Evolutionary conservation across 768 basidiomycete species (phyloP).

Genomic region (Xerocomellus amylosporus): DNA sequence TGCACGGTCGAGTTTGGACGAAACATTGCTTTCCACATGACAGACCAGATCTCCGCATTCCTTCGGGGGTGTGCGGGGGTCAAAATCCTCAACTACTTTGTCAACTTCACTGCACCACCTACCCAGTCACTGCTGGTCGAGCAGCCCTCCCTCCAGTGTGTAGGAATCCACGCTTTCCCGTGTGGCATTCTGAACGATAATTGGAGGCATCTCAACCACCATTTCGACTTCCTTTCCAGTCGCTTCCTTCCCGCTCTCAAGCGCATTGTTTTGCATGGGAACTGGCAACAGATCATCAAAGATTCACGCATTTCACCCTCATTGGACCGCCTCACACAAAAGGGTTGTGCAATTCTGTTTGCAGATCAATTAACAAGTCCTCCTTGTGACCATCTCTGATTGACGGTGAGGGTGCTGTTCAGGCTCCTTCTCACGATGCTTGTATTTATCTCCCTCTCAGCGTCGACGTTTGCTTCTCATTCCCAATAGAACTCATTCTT

Average conservation of each 20-base stretch:
- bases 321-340: slow-evolving; percentile 32
- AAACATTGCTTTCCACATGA: slow-evolving; percentile 50
- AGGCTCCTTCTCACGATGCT: not conserved
- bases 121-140: slow-evolving; percentile 16
- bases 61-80: slow-evolving; percentile 46
- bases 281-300: slow-evolving; percentile 43
- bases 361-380: slow-evolving; percentile 10
- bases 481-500: not conserved
- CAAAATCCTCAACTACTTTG: slow-evolving; percentile 52
- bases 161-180: slow-evolving; percentile 52
- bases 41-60: slow-evolving; percentile 46
- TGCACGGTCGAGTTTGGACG: slow-evolving; percentile 56
- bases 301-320: slow-evolving; percentile 39
- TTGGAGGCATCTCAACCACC: slow-evolving; percentile 33
- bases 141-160: slow-evolving; percentile 37
- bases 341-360: slow-evolving; percentile 31
- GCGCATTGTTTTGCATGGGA: slow-evolving; percentile 48
- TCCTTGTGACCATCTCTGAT: slow-evolving; percentile 20
- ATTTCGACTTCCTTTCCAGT: slow-evolving; percentile 45
- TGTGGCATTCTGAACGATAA: slow-evolving; percentile 42
- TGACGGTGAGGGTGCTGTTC: slow-evolving; percentile 2
- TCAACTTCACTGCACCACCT: slow-evolving; percentile 45
- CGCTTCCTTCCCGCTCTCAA: slow-evolving; percentile 45
- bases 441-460: not conserved
- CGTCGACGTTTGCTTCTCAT: not conserved